These are phyloP conservation scores for Colletotrichum tropicicola DNA, from an alignment of 2,329 filamentous ascomycete genomes.

Conservation along the genomic window DNA sequence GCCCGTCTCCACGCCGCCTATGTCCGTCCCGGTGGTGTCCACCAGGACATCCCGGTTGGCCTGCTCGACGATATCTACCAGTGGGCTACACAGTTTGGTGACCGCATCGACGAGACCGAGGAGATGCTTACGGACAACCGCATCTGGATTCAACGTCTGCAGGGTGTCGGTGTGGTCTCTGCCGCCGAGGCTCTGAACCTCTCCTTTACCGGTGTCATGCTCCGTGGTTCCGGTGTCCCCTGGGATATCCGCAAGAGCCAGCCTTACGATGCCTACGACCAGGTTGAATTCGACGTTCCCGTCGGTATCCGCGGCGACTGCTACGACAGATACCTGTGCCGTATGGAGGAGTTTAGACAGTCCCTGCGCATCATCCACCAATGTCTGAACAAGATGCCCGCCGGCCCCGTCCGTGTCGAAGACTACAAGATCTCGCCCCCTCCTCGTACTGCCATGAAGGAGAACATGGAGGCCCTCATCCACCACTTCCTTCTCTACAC, in stretches of 20 bases:
- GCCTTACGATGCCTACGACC: constrained; percentile 96
- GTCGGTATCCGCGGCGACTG: constrained; percentile 98
- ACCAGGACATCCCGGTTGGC: constrained; percentile 92
- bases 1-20: constrained; percentile 98
- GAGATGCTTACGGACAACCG: constrained; percentile 99
- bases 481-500: constrained; percentile 99
- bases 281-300: constrained; percentile 98
- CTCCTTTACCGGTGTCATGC: constrained; percentile 96
- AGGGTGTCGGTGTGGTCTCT: constrained; percentile 89
- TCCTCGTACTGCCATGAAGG: constrained; percentile 98
- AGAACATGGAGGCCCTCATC: constrained; percentile 99
- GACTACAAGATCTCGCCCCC: constrained; percentile 99
- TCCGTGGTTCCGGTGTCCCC: constrained; percentile 93
- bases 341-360: constrained; percentile 99
- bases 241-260: constrained; percentile 97
- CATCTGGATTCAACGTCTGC: constrained; percentile 95
- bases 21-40: constrained; percentile 94
- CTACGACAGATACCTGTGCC: constrained; percentile 98
- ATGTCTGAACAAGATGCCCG: constrained; percentile 98
- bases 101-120: constrained; percentile 98
- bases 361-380: constrained; percentile 98
- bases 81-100: constrained; percentile 98
- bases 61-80: constrained; percentile 99
- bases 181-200: constrained; percentile 97
- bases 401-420: constrained; percentile 92